Conservation (phyloP, 169 alveolate genomes). For the Plasmodium chabaudi region DNA sequence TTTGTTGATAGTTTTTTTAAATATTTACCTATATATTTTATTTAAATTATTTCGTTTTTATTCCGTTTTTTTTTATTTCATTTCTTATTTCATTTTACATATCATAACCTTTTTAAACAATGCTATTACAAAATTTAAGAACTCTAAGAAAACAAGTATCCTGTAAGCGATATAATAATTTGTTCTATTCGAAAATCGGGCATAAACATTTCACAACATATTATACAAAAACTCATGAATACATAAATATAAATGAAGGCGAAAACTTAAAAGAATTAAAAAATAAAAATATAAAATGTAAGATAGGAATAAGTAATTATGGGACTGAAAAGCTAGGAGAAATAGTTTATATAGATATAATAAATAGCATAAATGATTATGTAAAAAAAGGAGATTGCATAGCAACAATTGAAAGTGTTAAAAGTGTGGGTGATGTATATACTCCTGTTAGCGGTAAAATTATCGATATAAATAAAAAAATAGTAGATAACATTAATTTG, state of each 20-base stretch:
- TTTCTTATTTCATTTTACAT: conserved; percentile 2
- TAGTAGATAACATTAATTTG: conserved; percentile 76
- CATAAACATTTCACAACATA: conserved; percentile 26
- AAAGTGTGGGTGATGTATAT: conserved; percentile 86
- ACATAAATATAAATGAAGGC: conserved; percentile 50
- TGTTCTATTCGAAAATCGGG: background rate
- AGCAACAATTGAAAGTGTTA: conserved; percentile 83
- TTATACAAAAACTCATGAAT: conserved; percentile 71
- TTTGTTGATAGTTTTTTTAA: too few relatives aligned
- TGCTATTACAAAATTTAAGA: conserved; percentile 14
- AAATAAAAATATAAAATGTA: conserved; percentile 42
- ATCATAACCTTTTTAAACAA: background rate
- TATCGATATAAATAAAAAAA: conserved; percentile 69
- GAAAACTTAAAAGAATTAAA: conserved; percentile 21
- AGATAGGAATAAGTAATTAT: conserved; percentile 82
- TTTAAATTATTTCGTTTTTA: background rate
- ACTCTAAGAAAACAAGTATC: conserved; percentile 11
- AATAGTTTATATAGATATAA: conserved; percentile 80
- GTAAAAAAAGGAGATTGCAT: conserved; percentile 80
- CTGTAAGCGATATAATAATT: conserved; percentile 4
- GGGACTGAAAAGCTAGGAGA: conserved; percentile 86
- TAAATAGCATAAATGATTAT: conserved; percentile 73
- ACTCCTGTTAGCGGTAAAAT: conserved; percentile 82
- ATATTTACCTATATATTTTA: too few relatives aligned
- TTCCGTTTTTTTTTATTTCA: background rate